Base-by-base conservation (phyloP, 1,139 yeast genomes). In the Sporopachydermia cereana region DNA sequence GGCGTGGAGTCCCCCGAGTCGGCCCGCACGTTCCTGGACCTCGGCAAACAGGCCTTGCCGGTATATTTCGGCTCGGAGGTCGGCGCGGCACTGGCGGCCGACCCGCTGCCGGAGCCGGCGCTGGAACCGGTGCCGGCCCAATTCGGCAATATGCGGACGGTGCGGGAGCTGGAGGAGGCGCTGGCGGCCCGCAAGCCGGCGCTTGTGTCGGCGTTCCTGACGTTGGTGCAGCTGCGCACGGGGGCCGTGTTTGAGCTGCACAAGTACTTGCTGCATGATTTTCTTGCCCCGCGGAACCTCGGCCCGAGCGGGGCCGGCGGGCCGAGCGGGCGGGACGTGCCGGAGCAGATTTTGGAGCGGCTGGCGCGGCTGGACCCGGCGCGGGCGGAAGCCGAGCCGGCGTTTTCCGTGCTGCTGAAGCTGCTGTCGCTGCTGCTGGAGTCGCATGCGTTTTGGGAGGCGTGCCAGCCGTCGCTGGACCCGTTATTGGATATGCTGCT, bases 371-470 rank as follows among this genome's bases (percentile, higher is more conserved):
- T 34, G 22, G 39, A 34, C 22, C 12, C 39, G 20, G 39, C 12
- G 22, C 7, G 22, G 7, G 9, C 39, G 9, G 39, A 43, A 24
- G 49, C 51, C 50, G 44, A 45, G 41, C 47, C 49, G 12, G 46
- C 46, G 23, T 27, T 46, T 4, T 42, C 42, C 23, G 41, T 44
- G 16, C 27, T 49, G 52, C 53, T 2, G 41, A 50, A 20, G 20
- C 24, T 2, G 42, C 62, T 76, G 45, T 77, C 77, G 3, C 60
- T 68, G 14, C 55, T 79, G 17, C 49, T 79, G 16, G 63, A 63
- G 41, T 66, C 70, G 42, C 60, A 59, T 14, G 45, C 58, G 1
- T 57, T 68, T 3, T 60, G 68, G 27, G 64, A 64, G n/a, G 60
- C 62, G 17, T 68, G 74, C 46, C 53, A 69, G 2, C 47, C 53